A percentile compares a stretch with the other conserved stretches of the same genome.
Evolutionary conservation across 306 rosid genomes (phyloP).

Genomic region (Crotalaria pallida): DNA sequence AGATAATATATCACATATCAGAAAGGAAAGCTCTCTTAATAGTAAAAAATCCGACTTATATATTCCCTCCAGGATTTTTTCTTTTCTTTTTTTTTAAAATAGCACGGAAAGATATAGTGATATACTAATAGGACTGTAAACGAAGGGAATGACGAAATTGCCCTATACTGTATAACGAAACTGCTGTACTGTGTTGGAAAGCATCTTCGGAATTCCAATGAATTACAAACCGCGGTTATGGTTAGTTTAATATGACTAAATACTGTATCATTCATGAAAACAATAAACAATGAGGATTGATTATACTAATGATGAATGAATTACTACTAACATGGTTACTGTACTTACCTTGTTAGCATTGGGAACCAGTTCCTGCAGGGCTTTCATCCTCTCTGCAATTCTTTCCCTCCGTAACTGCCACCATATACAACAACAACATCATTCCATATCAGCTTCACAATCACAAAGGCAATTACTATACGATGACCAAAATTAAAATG

Average conservation of each 20-base stretch:
- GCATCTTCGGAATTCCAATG: background rate
- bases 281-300: background rate
- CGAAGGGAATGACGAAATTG: background rate
- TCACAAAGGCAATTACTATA: background rate
- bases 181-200: conserved; percentile 2
- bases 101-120: conserved; percentile 18
- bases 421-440: conserved; percentile 5
- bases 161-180: background rate
- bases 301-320: background rate
- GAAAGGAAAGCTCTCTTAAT: too few species aligned
- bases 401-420: conserved; percentile 94
- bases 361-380: conserved; percentile 95
- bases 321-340: too few species aligned
- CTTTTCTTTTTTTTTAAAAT: too few species aligned
- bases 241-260: background rate
- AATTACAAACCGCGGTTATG: background rate
- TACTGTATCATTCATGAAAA: background rate
- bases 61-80: background rate
- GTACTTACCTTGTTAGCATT: conserved; percentile 86
- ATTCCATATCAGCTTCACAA: background rate
- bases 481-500: background rate
- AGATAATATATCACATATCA: too few species aligned
- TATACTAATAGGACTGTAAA: background rate
- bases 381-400: conserved; percentile 98
- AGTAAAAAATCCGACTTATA: background rate